A percentile compares a stretch with the other conserved stretches of the same genome.
phyloP scores from a whole-genome alignment of 345 rosid genomes.

The Salix caprea region DNA sequence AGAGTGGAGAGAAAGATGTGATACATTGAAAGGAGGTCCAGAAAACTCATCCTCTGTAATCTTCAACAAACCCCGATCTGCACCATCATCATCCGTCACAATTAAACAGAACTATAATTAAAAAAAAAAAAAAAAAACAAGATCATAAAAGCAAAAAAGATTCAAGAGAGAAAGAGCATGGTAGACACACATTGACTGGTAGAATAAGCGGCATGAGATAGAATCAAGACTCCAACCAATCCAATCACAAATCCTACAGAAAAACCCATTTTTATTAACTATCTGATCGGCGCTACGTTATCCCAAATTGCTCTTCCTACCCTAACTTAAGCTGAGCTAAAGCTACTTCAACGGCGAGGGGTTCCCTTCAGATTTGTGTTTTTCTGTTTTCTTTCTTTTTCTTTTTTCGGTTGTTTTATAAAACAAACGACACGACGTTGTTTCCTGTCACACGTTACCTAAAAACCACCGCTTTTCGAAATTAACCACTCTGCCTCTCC shows the following conservation, averaged over 20 bases:
- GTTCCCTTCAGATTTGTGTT: not conserved
- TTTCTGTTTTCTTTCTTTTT: not conserved
- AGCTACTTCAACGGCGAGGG: not conserved
- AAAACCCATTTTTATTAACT: constrained; percentile 38
- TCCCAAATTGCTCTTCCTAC: no score
- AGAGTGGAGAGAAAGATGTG: not conserved
- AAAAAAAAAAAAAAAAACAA: constrained; percentile 8
- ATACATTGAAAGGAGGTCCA: constrained; percentile 67
- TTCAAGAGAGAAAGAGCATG: not conserved
- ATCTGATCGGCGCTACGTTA: not conserved
- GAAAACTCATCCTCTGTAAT: constrained; percentile 89
- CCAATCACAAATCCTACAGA: constrained; percentile 52
- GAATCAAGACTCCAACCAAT: constrained; percentile 56
- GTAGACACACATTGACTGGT: constrained; percentile 65
- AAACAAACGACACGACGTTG: not conserved
- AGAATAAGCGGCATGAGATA: constrained; percentile 88
- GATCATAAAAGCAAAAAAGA: not conserved
- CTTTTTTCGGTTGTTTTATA: not conserved
- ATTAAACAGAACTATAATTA: not conserved
- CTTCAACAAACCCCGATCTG: constrained; percentile 89
- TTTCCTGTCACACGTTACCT: not conserved
- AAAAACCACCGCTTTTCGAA: not conserved
- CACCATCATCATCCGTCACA: constrained; percentile 8
- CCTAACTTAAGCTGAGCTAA: no score
- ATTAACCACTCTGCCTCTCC: no score